Evolutionary conservation across 345 rosid genomes (phyloP).

Genomic region (Xanthoceras sorbifolium): DNA sequence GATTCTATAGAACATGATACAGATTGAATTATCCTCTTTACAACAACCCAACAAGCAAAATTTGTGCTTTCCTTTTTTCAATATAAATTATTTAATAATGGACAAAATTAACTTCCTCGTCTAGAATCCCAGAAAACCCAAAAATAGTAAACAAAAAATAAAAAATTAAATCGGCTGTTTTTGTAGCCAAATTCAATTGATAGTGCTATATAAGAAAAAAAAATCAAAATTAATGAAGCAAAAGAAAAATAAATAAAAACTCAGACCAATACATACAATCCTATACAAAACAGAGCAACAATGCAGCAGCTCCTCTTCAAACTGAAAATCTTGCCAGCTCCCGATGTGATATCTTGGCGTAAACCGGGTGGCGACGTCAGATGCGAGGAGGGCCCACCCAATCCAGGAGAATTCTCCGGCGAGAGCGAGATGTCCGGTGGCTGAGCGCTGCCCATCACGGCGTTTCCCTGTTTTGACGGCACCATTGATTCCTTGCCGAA

Average conservation of each 20-base stretch:
- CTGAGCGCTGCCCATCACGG: constrained; percentile 31
- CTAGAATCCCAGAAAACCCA: not conserved
- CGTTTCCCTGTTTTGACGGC: constrained; percentile 37
- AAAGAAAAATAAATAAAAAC: constrained; percentile 11
- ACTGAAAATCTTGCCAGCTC: constrained; percentile 20
- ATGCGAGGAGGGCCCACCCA: constrained; percentile 35
- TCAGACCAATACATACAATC: constrained; percentile 57
- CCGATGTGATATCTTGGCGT: constrained; percentile 36
- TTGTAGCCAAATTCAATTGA: constrained; percentile 46
- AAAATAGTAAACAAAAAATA: not conserved
- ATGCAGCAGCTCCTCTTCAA: constrained; percentile 22
- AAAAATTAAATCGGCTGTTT: constrained; percentile 27
- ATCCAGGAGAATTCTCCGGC: constrained; percentile 48
- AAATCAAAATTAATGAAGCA: not conserved
- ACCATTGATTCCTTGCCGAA: constrained; percentile 45
- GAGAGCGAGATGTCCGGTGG: constrained; percentile 51
- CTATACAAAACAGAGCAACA: constrained; percentile 55
- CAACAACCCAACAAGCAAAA: not conserved
- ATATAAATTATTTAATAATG: constrained; percentile 25
- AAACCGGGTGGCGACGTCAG: constrained; percentile 58
- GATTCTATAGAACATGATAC: not conserved
- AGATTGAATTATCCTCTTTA: not conserved
- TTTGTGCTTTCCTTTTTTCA: not conserved
- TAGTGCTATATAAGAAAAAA: constrained; percentile 23
- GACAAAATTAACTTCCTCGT: constrained; percentile 23